These are phyloP conservation scores for Boletales sp. DNA, from an alignment of 768 basidiomycete genomes.

Conservation along the genomic window DNA sequence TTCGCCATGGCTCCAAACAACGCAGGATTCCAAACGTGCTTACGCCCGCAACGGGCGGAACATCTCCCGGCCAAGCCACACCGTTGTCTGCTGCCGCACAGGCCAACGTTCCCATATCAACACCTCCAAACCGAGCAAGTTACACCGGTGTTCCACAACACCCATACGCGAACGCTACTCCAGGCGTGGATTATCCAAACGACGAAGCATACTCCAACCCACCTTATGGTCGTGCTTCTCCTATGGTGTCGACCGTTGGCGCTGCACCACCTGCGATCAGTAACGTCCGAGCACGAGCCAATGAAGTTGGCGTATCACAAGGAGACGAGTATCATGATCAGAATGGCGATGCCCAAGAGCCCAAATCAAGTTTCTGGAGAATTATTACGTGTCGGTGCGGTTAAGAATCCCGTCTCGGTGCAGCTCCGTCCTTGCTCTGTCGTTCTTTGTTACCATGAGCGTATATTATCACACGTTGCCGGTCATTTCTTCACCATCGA, in stretches of 20 bases:
- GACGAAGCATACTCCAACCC: conserved; percentile 61
- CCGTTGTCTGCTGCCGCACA: conserved; percentile 77
- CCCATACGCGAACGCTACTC: conserved; percentile 63
- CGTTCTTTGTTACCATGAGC: conserved; percentile 23
- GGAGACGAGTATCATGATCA: conserved; percentile 57
- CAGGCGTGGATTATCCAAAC: conserved; percentile 58
- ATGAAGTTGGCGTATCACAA: conserved; percentile 63
- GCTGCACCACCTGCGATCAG: conserved; percentile 72
- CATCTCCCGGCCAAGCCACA: conserved; percentile 54
- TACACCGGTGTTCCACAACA: conserved; percentile 46
- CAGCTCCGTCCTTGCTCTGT: conserved; percentile 16
- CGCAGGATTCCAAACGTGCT: conserved; percentile 60
- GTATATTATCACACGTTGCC: conserved; percentile 28
- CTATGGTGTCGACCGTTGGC: conserved; percentile 71
- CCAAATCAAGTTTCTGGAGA: conserved; percentile 56
- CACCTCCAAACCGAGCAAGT: conserved; percentile 46
- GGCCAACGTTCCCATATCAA: conserved; percentile 64
- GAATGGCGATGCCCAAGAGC: conserved; percentile 49
- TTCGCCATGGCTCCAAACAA: conserved; percentile 72
- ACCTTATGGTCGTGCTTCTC: conserved; percentile 75
- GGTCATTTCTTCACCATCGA: conserved; percentile 36
- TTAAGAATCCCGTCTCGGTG: conserved; percentile 26
- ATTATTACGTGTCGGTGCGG: conserved; percentile 81
- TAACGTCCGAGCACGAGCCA: conserved; percentile 66
- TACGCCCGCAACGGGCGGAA: conserved; percentile 47